phyloP scores from a whole-genome alignment of 305 asterid genomes.

The Nicotiana rustica region DNA sequence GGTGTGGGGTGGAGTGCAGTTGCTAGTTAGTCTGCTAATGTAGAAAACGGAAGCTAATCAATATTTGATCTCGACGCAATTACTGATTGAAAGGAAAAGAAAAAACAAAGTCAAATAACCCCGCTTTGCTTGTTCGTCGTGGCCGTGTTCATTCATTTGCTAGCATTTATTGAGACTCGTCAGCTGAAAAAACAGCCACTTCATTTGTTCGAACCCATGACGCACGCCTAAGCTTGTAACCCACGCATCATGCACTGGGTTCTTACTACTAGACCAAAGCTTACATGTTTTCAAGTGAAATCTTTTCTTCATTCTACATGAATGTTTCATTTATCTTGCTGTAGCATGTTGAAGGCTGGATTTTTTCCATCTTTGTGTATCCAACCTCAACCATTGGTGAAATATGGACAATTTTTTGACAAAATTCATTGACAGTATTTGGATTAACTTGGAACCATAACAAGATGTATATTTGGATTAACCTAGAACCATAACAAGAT shows the following conservation, averaged over 20 bases:
- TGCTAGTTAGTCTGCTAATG: neutral
- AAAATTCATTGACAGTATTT: neutral
- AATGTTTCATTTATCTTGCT: slow-evolving; percentile 1
- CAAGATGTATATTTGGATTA: slow-evolving; percentile 26
- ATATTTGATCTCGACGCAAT: neutral
- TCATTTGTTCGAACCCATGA: too few relatives aligned
- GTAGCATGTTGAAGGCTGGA: slow-evolving; percentile 15
- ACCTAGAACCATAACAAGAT: neutral
- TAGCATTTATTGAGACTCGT: neutral
- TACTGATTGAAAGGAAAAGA: slow-evolving; percentile 6
- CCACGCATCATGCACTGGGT: too few relatives aligned
- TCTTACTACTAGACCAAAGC: too few relatives aligned
- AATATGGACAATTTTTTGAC: neutral
- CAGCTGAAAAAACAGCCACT: neutral
- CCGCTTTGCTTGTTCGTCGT: neutral
- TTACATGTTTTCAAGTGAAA: slow-evolving; percentile 17
- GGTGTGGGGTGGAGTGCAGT: slow-evolving; percentile 17
- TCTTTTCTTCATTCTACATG: neutral
- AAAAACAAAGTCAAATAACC: neutral
- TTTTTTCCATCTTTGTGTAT: slow-evolving; percentile 14
- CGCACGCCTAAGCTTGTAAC: too few relatives aligned
- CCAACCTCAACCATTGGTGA: neutral
- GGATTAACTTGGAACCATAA: slow-evolving; percentile 20
- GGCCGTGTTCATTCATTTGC: neutral
- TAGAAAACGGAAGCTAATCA: neutral